Conservation (phyloP, 2,329 filamentous ascomycete species). For the Paracoccidioides brasiliensis region DNA sequence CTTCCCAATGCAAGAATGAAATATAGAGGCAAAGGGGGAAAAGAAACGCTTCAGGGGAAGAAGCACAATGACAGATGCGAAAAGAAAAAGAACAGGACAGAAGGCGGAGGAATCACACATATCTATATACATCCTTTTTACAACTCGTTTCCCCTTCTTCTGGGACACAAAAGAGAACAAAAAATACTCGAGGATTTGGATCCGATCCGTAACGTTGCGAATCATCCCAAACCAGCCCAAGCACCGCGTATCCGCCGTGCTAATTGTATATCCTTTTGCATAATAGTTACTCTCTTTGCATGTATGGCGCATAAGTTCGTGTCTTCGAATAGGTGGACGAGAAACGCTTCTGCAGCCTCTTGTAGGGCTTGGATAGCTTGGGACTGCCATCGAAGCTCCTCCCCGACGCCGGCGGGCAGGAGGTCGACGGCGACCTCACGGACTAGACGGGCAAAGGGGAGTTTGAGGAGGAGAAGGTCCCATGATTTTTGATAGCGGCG, state of each 20-base stretch:
- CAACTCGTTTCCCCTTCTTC: neutral
- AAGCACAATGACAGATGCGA: neutral
- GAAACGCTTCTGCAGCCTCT: conserved; percentile 90
- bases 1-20: conserved; percentile 2
- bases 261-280: conserved; percentile 96
- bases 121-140: neutral
- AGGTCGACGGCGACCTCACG: conserved; percentile 42
- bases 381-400: conserved; percentile 85
- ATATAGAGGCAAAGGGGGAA: neutral
- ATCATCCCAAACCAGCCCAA: conserved; percentile 56
- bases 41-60: neutral
- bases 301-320: conserved; percentile 94
- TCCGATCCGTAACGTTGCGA: no score
- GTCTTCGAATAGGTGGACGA: conserved; percentile 93
- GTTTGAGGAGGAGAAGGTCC: conserved; percentile 62
- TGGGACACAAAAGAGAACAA: neutral
- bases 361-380: conserved; percentile 88
- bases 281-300: conserved; percentile 90
- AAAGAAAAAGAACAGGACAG: neutral
- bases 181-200: neutral
- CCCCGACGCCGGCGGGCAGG: conserved; percentile 45
- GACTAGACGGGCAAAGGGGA: conserved; percentile 37
- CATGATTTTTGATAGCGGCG: conserved; percentile 79
- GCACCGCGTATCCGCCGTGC: conserved; percentile 66
- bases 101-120: neutral